Base-by-base conservation (phyloP, 176 grass and related monocot species). In the Oryza coarctata region DNA sequence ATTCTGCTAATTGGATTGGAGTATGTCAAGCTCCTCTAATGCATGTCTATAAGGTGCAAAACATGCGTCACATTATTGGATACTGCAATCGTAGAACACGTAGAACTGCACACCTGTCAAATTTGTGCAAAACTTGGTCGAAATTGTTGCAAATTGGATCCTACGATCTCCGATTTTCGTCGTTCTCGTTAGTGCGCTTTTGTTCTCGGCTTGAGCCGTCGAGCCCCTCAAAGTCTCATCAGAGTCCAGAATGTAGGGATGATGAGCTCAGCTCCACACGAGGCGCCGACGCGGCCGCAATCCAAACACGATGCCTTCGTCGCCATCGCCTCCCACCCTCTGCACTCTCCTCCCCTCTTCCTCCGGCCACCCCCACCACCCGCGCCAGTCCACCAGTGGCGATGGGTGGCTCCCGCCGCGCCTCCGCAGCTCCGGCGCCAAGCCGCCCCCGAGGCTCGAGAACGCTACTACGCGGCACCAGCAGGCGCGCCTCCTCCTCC, bases 241-340 rank as follows among this genome's bases (percentile, higher is more conserved):
- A 33, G 32, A 33, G 3, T 33, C 32, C 32, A 33, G 32, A n/a
- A n/a, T n/a, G n/a, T n/a, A n/a, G 18, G 39, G 63, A 27, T 41
- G 34, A 82, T 65, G 6, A 33, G 32, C 32, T 33, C n/a, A 30
- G 29, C 77, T 33, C 25, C 68, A 8, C 35, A 58, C 75, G 28
- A 41, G 52, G 68, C 75, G 47, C 12, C 81, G 70, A 84, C 38
- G 70, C 76, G 49, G 77, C 40, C 65, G 65, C 82, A 90, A 90
- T 86, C 83, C 82, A 71, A 70, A 85, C 64, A 61, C 61, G 20
- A 90, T 90, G 88, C 72, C 57, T 40, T 63, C 66, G 67, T 84
- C 82, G 31, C 68, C 63, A 22, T 78, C 70, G 49, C 81, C 62
- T 20, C 86, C 80, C 64, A 74, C 70, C 71, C 69, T 72, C 39